Base-by-base conservation (phyloP, 805 yeast genomes). In the Kazachstania africana region DNA sequence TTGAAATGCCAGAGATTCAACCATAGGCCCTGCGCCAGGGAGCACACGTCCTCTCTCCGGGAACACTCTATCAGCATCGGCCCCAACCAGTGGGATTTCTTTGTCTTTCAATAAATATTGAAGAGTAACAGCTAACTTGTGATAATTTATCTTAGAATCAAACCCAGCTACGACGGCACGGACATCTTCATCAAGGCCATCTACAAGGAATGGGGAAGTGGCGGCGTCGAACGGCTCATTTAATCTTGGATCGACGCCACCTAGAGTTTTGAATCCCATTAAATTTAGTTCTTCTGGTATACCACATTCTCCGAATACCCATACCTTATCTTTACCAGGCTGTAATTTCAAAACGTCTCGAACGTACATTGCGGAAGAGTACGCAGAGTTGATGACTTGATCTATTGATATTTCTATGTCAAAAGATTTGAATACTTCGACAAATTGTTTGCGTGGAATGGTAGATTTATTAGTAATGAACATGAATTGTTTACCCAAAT, bases 391-490 rank as follows among this genome's bases (percentile, higher is more conserved):
- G 50, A 91, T 87, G 13, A 91, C 75, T 53, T 88, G 94, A 22
- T 72, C 75, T 40, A 62, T 63, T 3, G 47, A 43, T n/a, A 62
- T 62, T 6, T 36, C 32, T 28, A 61, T 51, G 3, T 68, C 70
- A 37, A 60, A 75, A 33, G 75, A 72, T 12, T 62, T 67, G 52
- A 91, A 84, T 59, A 91, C 91, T 42, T 63, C 55, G 19, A 80
- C 68, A 54, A 91, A 91, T 25, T 76, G 77, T 21, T 62, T 58
- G 37, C 98, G 66, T 2, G 95, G 79, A 53, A 91, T 88, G 19
- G 96, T 83, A 14, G 95, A 83, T 60, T 91, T 91, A 64, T 91
- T 91, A 27, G 98, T 87, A 18, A 91, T 98, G 59, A 91, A 91
- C 27, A 87, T 67, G 31, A 83, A 64, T 38, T 75, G 71, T 55